Evolutionary conservation across 1,139 yeast species (phyloP).

Genomic region (Pneumocystis jirovecii): DNA sequence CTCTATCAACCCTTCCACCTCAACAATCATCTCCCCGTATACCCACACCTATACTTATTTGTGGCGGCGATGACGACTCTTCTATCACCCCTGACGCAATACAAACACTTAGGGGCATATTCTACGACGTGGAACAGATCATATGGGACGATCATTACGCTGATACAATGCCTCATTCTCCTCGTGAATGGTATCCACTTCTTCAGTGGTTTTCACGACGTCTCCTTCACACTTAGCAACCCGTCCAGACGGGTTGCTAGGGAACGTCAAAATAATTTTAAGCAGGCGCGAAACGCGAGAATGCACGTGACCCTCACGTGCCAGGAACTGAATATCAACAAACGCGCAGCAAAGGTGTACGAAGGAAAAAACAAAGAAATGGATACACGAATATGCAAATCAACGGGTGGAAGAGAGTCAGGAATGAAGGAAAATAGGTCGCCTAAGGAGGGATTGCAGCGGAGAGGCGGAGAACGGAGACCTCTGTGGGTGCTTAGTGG

Average conservation of each 20-base stretch:
- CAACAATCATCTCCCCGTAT: neutral
- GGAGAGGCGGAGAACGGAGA: neutral
- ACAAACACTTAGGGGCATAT: neutral
- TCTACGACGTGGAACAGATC: neutral
- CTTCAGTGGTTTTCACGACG: neutral
- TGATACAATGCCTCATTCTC: neutral
- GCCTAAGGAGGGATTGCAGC: neutral
- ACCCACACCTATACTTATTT: neutral
- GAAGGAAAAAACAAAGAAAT: too few relatives aligned
- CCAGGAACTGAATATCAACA: too few relatives aligned
- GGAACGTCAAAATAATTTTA: too few relatives aligned
- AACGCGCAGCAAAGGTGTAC: too few relatives aligned
- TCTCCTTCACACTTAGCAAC: neutral
- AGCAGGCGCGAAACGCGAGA: too few relatives aligned
- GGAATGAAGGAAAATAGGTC: neutral
- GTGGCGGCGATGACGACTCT: neutral
- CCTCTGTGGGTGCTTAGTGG: neutral
- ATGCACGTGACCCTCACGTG: too few relatives aligned
- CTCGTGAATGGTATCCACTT: neutral
- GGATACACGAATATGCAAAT: too few relatives aligned
- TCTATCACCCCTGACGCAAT: neutral
- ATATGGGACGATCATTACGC: neutral
- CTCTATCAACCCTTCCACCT: neutral
- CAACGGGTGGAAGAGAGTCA: neutral
- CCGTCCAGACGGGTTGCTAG: too few relatives aligned